Conservation (phyloP, 805 yeast genomes). For the Candida vaughaniae region DNA sequence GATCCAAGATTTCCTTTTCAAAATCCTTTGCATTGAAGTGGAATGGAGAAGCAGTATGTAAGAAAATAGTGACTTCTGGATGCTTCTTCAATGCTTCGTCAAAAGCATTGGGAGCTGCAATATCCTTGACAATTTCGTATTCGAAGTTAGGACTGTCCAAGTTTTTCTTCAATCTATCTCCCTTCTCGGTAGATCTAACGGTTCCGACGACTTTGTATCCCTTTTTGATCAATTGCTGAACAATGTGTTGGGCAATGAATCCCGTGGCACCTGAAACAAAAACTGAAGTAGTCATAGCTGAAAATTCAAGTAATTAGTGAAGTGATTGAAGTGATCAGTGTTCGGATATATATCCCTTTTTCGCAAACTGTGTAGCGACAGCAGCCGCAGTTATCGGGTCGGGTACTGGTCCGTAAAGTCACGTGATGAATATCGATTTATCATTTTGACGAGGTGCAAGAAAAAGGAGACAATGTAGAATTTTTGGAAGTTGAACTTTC, state of each 20-base stretch:
- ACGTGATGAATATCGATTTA: too few relatives aligned
- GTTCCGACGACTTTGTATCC: conserved; percentile 42
- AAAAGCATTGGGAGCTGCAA: conserved; percentile 45
- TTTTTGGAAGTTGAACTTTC: too few relatives aligned
- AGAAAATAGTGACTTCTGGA: conserved; percentile 51
- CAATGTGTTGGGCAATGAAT: conserved; percentile 50
- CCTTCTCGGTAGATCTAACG: conserved; percentile 17
- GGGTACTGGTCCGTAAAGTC: too few relatives aligned
- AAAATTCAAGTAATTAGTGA: not conserved
- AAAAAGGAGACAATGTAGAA: too few relatives aligned
- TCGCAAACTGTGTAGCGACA: too few relatives aligned
- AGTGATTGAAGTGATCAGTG: not conserved
- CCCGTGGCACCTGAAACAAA: conserved; percentile 57
- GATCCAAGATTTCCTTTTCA: conserved; percentile 52
- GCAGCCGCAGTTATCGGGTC: too few relatives aligned
- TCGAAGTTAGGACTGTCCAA: conserved; percentile 32
- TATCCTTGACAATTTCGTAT: conserved; percentile 49
- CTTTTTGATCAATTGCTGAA: conserved; percentile 37
- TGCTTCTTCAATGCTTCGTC: conserved; percentile 44
- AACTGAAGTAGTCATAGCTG: conserved; percentile 20
- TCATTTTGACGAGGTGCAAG: too few relatives aligned
- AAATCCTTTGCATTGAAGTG: conserved; percentile 42
- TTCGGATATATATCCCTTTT: too few relatives aligned
- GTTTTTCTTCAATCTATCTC: conserved; percentile 29
- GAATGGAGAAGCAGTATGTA: conserved; percentile 65